These are phyloP conservation scores for Loxodes magnus DNA, from an alignment of 73 alveolate genomes.

Conservation along the genomic window DNA sequence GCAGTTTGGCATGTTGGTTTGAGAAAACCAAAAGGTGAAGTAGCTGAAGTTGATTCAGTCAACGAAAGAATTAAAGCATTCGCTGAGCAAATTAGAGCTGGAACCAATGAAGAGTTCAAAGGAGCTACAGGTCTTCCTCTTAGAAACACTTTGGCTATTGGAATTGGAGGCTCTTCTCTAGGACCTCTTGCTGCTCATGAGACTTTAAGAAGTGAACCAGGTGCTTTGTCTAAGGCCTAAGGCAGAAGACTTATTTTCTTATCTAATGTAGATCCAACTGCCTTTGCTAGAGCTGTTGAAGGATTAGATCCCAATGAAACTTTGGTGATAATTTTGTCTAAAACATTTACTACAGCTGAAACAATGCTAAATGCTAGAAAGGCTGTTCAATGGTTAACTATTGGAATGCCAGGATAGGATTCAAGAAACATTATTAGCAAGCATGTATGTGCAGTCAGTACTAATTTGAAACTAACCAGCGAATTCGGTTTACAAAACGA, in stretches of 20 bases:
- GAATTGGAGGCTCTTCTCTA: constrained; percentile 87
- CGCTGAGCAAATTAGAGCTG: constrained; percentile 35
- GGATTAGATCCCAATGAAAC: constrained; percentile 81
- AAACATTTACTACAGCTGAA: constrained; percentile 95
- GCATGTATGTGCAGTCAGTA: constrained; percentile 80
- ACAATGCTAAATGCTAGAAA: constrained; percentile 93
- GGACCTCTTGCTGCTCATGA: constrained; percentile 84
- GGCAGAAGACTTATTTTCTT: constrained; percentile 70
- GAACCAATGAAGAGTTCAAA: constrained; percentile 13
- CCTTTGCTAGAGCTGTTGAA: constrained; percentile 67
- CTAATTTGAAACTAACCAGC: constrained; percentile 60
- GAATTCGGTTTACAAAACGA: constrained; percentile 72
- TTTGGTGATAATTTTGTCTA: constrained; percentile 68
- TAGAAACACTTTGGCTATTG: constrained; percentile 56
- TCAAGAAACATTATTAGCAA: constrained; percentile 1
- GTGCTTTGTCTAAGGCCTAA: constrained; percentile 25
- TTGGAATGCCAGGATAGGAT: neutral
- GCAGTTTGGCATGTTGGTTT: constrained; percentile 81
- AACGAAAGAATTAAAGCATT: constrained; percentile 44
- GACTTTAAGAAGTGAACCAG: constrained; percentile 51
- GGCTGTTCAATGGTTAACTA: constrained; percentile 44
- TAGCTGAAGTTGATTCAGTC: constrained; percentile 37
- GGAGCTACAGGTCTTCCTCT: constrained; percentile 43
- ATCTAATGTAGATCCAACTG: constrained; percentile 98
- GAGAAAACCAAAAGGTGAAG: constrained; percentile 36